These are phyloP conservation scores for Talaromyces adpressus DNA, from an alignment of 495 filamentous ascomycete species.

Conservation along the genomic window DNA sequence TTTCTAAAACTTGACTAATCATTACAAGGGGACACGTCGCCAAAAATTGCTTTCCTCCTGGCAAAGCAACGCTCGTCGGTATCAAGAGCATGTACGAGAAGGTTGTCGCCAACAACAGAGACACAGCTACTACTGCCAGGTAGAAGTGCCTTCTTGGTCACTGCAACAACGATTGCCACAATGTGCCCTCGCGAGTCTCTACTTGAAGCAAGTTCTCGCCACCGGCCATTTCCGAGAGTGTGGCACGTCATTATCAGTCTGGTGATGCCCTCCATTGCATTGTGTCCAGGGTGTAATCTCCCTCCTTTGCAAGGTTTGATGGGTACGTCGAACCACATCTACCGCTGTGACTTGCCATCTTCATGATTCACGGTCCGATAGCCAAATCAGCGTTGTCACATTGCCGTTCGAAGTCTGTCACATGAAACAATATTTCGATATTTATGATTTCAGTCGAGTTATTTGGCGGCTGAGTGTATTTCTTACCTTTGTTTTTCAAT, in stretches of 20 bases:
- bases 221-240: not conserved
- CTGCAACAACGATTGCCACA: not conserved
- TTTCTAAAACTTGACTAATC: slow-evolving; percentile 8
- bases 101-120: slow-evolving; percentile 5
- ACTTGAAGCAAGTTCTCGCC: not conserved
- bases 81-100: slow-evolving; percentile 40
- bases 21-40: slow-evolving; percentile 39
- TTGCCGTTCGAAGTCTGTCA: not conserved
- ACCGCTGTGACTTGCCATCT: not conserved
- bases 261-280: not conserved
- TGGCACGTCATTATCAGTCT: not conserved
- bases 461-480: not conserved
- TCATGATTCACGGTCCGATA: not conserved
- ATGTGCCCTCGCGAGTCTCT: not conserved
- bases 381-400: not conserved
- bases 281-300: not conserved
- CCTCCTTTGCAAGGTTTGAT: not conserved
- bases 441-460: not conserved
- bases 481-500: not conserved
- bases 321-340: not conserved
- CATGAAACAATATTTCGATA: not conserved
- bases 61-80: slow-evolving; percentile 3
- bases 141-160: not conserved
- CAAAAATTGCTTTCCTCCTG: slow-evolving; percentile 37
- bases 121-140: slow-evolving; percentile 7